Percentiles rank a stretch among this genome's conserved stretches.
Conservation (phyloP, 768 basidiomycete genomes). For the Boletus vinaceobasis region DNA sequence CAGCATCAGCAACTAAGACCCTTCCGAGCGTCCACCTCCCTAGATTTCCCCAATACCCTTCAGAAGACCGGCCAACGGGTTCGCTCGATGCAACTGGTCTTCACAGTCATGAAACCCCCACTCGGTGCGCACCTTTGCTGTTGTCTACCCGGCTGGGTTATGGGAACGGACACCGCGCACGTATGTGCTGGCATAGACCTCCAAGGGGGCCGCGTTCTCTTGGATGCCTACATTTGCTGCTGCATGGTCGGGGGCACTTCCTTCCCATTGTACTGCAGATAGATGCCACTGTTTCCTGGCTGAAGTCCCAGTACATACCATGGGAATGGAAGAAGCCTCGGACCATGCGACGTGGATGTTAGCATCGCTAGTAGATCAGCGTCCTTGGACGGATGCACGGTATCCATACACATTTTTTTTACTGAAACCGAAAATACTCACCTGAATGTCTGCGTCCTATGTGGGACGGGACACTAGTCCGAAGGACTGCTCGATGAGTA, state of each 20-base stretch:
- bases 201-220: constrained; percentile 16
- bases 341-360: constrained; percentile 34
- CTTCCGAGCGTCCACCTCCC: constrained; percentile 7
- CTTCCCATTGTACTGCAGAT: constrained; percentile 35
- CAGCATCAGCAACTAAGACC: constrained; percentile 11
- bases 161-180: constrained; percentile 3
- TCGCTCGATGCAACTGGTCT: not conserved
- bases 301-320: constrained; percentile 44
- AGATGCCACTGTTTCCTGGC: constrained; percentile 31
- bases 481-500: constrained; percentile 5
- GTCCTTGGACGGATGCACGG: not conserved
- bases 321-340: constrained; percentile 54
- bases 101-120: not conserved
- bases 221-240: constrained; percentile 23
- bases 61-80: not conserved
- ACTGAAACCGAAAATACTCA: not conserved
- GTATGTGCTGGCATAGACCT: not conserved
- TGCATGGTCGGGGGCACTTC: constrained; percentile 38
- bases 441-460: not conserved
- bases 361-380: constrained; percentile 25
- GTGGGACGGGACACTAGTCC: not conserved
- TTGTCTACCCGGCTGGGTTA: constrained; percentile 14
- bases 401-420: not conserved
- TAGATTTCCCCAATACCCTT: not conserved
- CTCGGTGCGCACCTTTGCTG: constrained; percentile 16